A percentile compares a stretch with the other conserved stretches of the same genome.
Conservation (phyloP, 768 basidiomycete genomes). For the Tylopilus intermedius region DNA sequence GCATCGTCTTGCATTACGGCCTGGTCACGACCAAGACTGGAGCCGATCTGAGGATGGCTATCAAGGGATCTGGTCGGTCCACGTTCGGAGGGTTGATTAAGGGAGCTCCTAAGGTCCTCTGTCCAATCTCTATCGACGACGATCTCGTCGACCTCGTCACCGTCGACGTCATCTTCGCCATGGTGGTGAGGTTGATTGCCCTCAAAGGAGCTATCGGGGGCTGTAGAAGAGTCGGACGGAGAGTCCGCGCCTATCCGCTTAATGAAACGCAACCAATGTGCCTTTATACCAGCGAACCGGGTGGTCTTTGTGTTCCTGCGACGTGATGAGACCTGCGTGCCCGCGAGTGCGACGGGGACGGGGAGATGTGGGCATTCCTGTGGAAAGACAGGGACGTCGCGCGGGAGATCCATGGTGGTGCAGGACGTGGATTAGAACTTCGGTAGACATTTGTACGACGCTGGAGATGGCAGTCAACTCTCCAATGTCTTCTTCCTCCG, state of each 20-base stretch:
- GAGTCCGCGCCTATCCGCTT: slow-evolving; percentile 53
- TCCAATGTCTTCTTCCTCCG: background rate
- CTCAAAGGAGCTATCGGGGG: slow-evolving; percentile 46
- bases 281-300: slow-evolving; percentile 35
- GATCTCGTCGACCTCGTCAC: slow-evolving; percentile 58
- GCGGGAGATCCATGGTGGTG: slow-evolving; percentile 5
- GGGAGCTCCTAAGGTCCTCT: slow-evolving; percentile 51
- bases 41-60: too few species aligned
- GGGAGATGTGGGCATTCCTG: slow-evolving; percentile 32
- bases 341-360: slow-evolving; percentile 37
- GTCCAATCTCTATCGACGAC: slow-evolving; percentile 72
- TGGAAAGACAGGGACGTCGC: background rate
- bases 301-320: slow-evolving; percentile 35
- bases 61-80: slow-evolving; percentile 38
- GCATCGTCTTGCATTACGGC: too few species aligned
- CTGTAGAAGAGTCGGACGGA: slow-evolving; percentile 50
- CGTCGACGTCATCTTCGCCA: slow-evolving; percentile 30
- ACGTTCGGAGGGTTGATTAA: slow-evolving; percentile 48
- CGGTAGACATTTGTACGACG: slow-evolving; percentile 1
- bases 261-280: slow-evolving; percentile 49
- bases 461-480: slow-evolving; percentile 9
- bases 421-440: background rate
- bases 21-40: too few species aligned
- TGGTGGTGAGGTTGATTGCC: slow-evolving; percentile 30
- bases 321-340: slow-evolving; percentile 15